Conservation (phyloP, 2,329 filamentous ascomycete genomes). For the Zasmidium cellare region DNA sequence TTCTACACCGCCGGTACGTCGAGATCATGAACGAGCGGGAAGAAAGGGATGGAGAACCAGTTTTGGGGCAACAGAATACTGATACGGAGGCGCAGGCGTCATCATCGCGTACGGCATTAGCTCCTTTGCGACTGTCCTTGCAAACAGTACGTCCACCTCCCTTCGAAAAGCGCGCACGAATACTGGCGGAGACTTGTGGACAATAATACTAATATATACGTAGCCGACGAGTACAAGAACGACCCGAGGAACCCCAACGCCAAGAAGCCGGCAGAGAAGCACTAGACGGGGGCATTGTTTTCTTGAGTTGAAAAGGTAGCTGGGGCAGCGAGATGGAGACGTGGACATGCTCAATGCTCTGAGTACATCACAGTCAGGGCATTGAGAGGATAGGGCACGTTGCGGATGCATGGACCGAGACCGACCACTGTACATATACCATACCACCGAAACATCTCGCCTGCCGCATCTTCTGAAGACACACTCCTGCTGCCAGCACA, state of each 20-base stretch:
- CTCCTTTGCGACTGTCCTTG: constrained; percentile 73
- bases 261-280: constrained; percentile 33
- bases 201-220: too few relatives aligned
- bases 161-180: not conserved
- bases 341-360: not conserved
- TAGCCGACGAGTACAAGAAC: constrained; percentile 95
- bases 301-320: not conserved
- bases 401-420: not conserved
- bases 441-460: not conserved
- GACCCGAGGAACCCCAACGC: constrained; percentile 81
- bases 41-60: not conserved
- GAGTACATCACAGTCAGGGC: not conserved
- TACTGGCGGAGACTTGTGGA: constrained; percentile 10
- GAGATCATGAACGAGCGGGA: not conserved
- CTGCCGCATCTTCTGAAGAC: not conserved
- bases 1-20: constrained; percentile 88
- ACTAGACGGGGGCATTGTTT: constrained; percentile 21
- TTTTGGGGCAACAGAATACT: not conserved
- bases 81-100: constrained; percentile 57
- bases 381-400: too few relatives aligned
- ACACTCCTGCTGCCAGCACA: too few relatives aligned
- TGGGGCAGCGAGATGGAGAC: not conserved
- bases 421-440: constrained; percentile 3
- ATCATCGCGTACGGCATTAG: constrained; percentile 92
- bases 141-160: constrained; percentile 67